Evolutionary conservation across 306 rosid species (phyloP).

Genomic region (Hippophae rhamnoides): DNA sequence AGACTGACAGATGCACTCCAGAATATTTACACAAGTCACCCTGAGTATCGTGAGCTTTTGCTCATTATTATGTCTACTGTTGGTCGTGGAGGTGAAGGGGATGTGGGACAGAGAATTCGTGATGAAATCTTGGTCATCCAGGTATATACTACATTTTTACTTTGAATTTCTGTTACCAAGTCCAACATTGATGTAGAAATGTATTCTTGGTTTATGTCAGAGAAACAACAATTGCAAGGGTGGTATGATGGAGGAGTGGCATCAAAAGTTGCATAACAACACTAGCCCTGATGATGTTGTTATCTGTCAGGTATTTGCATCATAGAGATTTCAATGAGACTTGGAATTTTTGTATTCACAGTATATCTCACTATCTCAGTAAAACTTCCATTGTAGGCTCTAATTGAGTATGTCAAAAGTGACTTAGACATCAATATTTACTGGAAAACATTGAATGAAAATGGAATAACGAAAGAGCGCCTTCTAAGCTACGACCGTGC

Average conservation of each 20-base stretch:
- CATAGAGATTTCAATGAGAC: constrained; percentile 16
- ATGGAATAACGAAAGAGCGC: constrained; percentile 95
- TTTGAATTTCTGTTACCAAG: constrained; percentile 2
- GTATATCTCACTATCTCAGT: constrained; percentile 15
- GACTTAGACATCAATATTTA: constrained; percentile 73
- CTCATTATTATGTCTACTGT: constrained; percentile 90
- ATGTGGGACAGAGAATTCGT: constrained; percentile 95
- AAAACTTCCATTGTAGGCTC: constrained; percentile 52
- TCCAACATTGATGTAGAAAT: constrained; percentile 12
- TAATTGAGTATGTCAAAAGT: constrained; percentile 60
- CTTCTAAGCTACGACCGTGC: constrained; percentile 93
- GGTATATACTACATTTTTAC: constrained; percentile 31
- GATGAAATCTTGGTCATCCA: constrained; percentile 95
- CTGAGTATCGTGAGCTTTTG: constrained; percentile 67
- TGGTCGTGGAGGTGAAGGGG: constrained; percentile 99
- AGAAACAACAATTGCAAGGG: constrained; percentile 82
- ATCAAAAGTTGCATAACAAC: constrained; percentile 95
- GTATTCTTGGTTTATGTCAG: constrained; percentile 34
- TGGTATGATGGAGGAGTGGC: constrained; percentile 99
- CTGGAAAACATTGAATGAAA: constrained; percentile 85
- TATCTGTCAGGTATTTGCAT: constrained; percentile 78
- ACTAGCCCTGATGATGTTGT: constrained; percentile 98
- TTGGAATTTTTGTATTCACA: constrained; percentile 9
- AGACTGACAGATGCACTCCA: constrained; percentile 86
- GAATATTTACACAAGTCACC: constrained; percentile 53